These are phyloP conservation scores for Leccinum aurantiacum DNA, from an alignment of 768 basidiomycete species.

Conservation along the genomic window DNA sequence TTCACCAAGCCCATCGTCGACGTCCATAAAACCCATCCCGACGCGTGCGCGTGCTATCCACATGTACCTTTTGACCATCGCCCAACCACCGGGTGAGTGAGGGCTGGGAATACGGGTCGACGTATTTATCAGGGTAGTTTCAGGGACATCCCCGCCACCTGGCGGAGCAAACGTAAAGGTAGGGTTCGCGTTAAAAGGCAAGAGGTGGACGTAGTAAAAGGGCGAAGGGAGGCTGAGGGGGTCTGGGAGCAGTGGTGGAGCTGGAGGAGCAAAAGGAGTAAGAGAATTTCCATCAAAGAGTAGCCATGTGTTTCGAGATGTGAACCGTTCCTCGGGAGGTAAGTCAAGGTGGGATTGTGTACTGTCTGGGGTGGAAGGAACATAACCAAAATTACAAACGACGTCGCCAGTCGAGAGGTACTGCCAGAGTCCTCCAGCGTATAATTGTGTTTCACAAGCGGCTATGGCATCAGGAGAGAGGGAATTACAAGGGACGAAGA, in stretches of 20 bases:
- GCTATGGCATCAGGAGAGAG: conserved; percentile 47
- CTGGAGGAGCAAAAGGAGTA: conserved; percentile 58
- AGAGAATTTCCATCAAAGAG: conserved; percentile 68
- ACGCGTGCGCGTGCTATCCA: conserved; percentile 62
- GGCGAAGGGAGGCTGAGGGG: conserved; percentile 70
- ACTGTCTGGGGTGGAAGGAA: conserved; percentile 45
- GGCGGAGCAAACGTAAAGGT: conserved; percentile 29
- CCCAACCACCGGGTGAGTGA: conserved; percentile 59
- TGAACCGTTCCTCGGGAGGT: conserved; percentile 19
- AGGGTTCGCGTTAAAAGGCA: conserved; percentile 35
- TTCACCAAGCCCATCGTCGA: conserved; percentile 49
- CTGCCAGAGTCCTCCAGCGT: conserved; percentile 66
- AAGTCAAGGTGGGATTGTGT: conserved; percentile 25
- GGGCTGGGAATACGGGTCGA: conserved; percentile 51
- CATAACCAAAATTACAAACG: conserved; percentile 77
- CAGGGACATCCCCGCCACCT: conserved; percentile 38
- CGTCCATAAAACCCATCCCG: conserved; percentile 36
- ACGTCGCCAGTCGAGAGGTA: conserved; percentile 78
- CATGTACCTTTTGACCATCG: conserved; percentile 56
- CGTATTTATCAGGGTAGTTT: conserved; percentile 46
- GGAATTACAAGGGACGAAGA: conserved; percentile 69
- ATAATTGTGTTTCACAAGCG: conserved; percentile 67
- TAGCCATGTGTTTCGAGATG: conserved; percentile 56
- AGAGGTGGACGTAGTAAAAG: conserved; percentile 73
- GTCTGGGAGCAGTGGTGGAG: conserved; percentile 49